Conservation (phyloP, 2,329 filamentous ascomycete species). For the Graphilbum ipis-grandicollis region DNA sequence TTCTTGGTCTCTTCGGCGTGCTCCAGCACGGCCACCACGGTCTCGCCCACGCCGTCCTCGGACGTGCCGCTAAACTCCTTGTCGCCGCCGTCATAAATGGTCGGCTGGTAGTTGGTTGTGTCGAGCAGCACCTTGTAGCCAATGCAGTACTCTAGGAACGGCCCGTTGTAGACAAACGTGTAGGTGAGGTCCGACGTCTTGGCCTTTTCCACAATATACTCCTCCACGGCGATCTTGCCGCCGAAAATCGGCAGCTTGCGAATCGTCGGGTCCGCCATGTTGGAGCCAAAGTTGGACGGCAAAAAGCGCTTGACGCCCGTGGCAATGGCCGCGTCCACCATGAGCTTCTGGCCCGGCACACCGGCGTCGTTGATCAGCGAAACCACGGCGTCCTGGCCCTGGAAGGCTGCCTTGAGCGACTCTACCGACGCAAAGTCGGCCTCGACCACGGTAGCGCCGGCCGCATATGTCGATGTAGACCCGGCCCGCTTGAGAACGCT, state of each 20-base stretch:
- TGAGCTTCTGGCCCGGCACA: conserved; percentile 21
- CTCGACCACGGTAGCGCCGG: conserved; percentile 11
- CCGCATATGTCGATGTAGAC: conserved; percentile 9
- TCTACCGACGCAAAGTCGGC: conserved; percentile 22
- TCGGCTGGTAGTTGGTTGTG: conserved; percentile 8
- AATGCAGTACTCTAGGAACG: neutral
- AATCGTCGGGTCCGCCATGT: conserved; percentile 7
- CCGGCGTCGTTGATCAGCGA: conserved; percentile 23
- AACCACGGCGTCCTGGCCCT: conserved; percentile 31
- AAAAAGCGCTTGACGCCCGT: conserved; percentile 11
- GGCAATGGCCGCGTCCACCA: conserved; percentile 16
- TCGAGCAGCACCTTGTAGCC: neutral
- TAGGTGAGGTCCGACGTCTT: conserved; percentile 6
- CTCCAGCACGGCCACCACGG: conserved; percentile 13
- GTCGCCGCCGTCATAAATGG: conserved; percentile 16
- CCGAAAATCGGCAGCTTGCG: conserved; percentile 12
- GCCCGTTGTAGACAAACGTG: neutral
- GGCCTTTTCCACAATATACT: conserved; percentile 11
- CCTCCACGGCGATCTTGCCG: conserved; percentile 14
- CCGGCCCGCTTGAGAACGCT: conserved; percentile 10
- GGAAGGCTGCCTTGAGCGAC: conserved; percentile 23
- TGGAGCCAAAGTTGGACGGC: conserved; percentile 11
- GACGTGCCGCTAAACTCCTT: conserved; percentile 16
- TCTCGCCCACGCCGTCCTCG: conserved; percentile 16
- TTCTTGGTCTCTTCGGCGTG: conserved; percentile 16